Conservation (phyloP, 2,329 filamentous ascomycete species). For the Fusarium nurragi region DNA sequence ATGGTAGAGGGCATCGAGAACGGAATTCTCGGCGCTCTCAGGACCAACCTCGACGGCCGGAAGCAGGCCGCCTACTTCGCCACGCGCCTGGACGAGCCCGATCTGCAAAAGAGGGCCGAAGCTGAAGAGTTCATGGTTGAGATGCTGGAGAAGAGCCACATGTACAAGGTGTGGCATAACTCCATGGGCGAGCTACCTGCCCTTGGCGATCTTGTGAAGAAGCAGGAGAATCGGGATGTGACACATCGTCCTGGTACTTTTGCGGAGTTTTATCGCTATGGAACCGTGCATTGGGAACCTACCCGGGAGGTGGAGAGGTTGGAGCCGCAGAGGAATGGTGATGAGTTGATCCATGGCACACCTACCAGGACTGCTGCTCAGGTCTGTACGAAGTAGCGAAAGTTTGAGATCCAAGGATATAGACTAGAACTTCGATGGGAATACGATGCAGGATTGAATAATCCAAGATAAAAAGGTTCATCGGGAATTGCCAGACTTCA, state of each 20-base stretch:
- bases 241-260: constrained; percentile 48
- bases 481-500: no score
- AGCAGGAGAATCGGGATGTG: constrained; percentile 40
- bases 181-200: constrained; percentile 45
- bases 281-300: constrained; percentile 49
- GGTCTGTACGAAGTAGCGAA: not conserved
- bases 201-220: constrained; percentile 48
- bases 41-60: constrained; percentile 42
- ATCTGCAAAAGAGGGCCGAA: constrained; percentile 37
- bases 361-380: constrained; percentile 6
- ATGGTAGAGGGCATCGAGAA: constrained; percentile 47
- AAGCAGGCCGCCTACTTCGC: constrained; percentile 48
- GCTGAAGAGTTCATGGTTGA: constrained; percentile 49
- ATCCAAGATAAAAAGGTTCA: no score
- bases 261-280: constrained; percentile 49
- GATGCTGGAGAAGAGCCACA: constrained; percentile 48
- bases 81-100: constrained; percentile 46
- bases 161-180: constrained; percentile 53
- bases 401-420: no score
- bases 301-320: constrained; percentile 42
- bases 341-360: constrained; percentile 33
- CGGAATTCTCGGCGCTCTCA: constrained; percentile 47
- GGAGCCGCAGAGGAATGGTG: constrained; percentile 32
- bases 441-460: no score
- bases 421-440: no score